A percentile compares a stretch with the other conserved stretches of the same genome.
These are phyloP conservation scores for Zymoseptoria brevis DNA, from an alignment of 2,329 filamentous ascomycete species.

Conservation along the genomic window DNA sequence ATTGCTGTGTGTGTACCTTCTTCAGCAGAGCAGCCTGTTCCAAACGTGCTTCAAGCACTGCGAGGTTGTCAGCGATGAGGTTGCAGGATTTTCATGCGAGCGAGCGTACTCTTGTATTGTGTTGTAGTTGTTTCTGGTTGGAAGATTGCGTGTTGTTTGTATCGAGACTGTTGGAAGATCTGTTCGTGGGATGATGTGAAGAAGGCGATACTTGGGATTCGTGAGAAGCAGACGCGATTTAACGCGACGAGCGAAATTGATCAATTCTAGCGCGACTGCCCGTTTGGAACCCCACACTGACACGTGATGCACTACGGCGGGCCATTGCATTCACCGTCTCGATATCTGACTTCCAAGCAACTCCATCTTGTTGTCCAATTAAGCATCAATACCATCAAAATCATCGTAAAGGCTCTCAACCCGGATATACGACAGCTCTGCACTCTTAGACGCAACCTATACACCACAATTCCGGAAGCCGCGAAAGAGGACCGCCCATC, in stretches of 20 bases:
- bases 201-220: not conserved
- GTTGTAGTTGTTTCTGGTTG: not conserved
- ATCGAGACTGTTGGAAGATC: not conserved
- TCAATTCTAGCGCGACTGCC: not conserved
- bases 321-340: not conserved
- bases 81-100: not conserved
- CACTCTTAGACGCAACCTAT: not conserved
- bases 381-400: too few species aligned
- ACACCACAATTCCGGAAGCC: too few species aligned
- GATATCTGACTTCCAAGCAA: not conserved
- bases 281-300: not conserved
- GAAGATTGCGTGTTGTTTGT: not conserved
- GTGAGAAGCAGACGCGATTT: not conserved
- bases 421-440: too few species aligned
- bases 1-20: constrained; percentile 56
- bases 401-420: too few species aligned
- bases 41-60: constrained; percentile 94
- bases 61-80: constrained; percentile 11
- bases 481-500: not conserved
- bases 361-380: not conserved
- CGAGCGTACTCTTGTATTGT: constrained; percentile 9
- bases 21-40: constrained; percentile 91
- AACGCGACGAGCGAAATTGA: not conserved
- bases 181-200: not conserved
- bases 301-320: not conserved